Evolutionary conservation across 106 monocot genomes (phyloP), one percentile per base, ranked within the genome.

Genomic region (Iris macrosiphon): DNA sequence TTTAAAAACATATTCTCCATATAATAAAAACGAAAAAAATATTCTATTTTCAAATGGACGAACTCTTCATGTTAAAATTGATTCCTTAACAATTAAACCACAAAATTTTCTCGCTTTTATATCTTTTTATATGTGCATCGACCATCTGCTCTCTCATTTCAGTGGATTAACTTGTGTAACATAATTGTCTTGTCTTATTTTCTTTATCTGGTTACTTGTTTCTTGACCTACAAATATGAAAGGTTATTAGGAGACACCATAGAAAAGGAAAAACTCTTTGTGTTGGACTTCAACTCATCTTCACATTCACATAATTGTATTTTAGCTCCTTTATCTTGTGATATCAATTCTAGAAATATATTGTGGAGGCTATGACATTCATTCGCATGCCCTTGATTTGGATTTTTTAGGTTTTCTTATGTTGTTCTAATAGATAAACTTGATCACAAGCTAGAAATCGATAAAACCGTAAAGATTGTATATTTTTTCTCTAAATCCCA

Each of bases 141-240:
- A 17, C 18, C 49, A 2, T 49, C 12, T 47, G 58, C n/a, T n/a
- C 38, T 38, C 39, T 68, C 8, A 28, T 68, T 31, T 64, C 64
- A 18, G 24, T 64, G 18, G 27, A 21, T 5, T 11, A 40, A 40
- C 14, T 16, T 14, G 22, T 57, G 20, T 10, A 57, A 17, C 31
- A 57, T 3, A 40, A 57, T 24, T 38, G 35, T 15, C 15, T n/a
- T n/a, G 40, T 40, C 32, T 14, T 3, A 40, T 57, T 57, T 57
- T 57, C 7, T 18, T 39, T 12, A 13, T 21, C 7, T 57, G 38
- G 37, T 57, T 57, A 23, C n/a, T 4, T 40, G 31, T 0, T 57
- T 6, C 38, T 24, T 37, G 57, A 57, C 25, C 17, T 38, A n/a
- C 21, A 11, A 22, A n/a, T n/a, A n/a, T n/a, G n/a, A n/a, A 57